A percentile compares a stretch with the other conserved stretches of the same genome.
Evolutionary conservation across 345 rosid species (phyloP).

Genomic region (Pelargonium nanum): DNA sequence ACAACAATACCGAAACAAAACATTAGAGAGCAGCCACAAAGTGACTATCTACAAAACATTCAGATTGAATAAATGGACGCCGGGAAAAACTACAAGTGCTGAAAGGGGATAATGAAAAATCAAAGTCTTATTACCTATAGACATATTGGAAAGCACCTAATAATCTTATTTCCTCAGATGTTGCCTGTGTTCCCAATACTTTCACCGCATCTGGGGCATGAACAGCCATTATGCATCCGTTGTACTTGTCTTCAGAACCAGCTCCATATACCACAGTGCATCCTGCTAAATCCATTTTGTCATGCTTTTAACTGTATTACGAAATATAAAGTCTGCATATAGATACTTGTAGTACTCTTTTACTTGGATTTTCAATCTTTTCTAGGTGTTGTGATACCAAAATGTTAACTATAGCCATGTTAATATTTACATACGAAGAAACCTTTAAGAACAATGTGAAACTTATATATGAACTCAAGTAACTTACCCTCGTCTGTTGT

Average conservation of each 20-base stretch:
- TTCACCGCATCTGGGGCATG: constrained; percentile 78
- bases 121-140: constrained; percentile 46
- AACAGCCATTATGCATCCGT: constrained; percentile 47
- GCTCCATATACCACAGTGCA: constrained; percentile 41
- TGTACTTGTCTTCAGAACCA: constrained; percentile 35
- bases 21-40: too few relatives aligned
- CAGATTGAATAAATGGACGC: too few relatives aligned
- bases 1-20: too few relatives aligned
- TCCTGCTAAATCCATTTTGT: constrained; percentile 26
- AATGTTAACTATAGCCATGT: too few relatives aligned
- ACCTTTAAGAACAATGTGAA: not conserved
- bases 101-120: too few relatives aligned
- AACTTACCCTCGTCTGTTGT: constrained; percentile 37
- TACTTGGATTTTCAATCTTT: not conserved
- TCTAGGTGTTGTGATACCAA: not conserved
- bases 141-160: constrained; percentile 86
- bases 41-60: too few relatives aligned
- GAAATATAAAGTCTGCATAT: too few relatives aligned
- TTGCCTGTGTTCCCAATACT: constrained; percentile 53
- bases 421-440: too few relatives aligned
- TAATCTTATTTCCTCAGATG: constrained; percentile 59
- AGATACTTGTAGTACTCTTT: too few relatives aligned
- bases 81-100: too few relatives aligned
- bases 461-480: not conserved
- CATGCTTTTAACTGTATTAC: too few relatives aligned